Base-by-base conservation (phyloP, 108 stramenopile species). In the Conticribra weissflogii region DNA sequence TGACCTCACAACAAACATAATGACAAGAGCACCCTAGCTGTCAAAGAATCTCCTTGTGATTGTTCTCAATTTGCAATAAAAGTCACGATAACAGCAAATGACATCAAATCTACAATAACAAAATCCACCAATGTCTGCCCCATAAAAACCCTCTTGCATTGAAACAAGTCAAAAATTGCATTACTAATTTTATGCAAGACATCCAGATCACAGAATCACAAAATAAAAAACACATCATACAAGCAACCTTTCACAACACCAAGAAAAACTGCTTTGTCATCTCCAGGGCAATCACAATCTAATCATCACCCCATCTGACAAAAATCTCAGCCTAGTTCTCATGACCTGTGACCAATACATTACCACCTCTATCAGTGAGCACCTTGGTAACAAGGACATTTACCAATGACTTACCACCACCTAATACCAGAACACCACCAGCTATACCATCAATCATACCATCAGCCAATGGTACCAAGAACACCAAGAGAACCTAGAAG, bases 311-410 rank as follows among this genome's bases (percentile, higher is more conserved):
- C 36, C 36, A 41, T 9, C 8, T 12, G 36, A 41, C 36, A 41
- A 41, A 12, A 41, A 41, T 41, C 36, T 41, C 36, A 12, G 36
- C 36, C 36, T 12, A 5, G 12, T 12, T 12, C 55, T 72, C 9
- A 18, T 72, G 9, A 17, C n/a, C 1, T 14, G 61, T 2, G 59
- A 62, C 1, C 1, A 5, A 0, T 72, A 59, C 60, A 71, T 63
- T n/a, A 31, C 33, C 18, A 3, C 46, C 32, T 49, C 24, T 5
- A 45, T 72, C 25, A 29, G 17, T 45, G 71, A 72, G 23, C 71
- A 72, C 21, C 51, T 72, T 3, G 30, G 54, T 16, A 27, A 72
- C 49, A 23, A 15, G 1, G n/a, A 17, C 0, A 53, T 36, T 2
- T 72, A 72, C 31, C 19, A 44, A 27, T 23, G 16, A 27, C 71